These are phyloP conservation scores for Arabis hirsuta DNA, from an alignment of 345 rosid genomes.

Conservation along the genomic window DNA sequence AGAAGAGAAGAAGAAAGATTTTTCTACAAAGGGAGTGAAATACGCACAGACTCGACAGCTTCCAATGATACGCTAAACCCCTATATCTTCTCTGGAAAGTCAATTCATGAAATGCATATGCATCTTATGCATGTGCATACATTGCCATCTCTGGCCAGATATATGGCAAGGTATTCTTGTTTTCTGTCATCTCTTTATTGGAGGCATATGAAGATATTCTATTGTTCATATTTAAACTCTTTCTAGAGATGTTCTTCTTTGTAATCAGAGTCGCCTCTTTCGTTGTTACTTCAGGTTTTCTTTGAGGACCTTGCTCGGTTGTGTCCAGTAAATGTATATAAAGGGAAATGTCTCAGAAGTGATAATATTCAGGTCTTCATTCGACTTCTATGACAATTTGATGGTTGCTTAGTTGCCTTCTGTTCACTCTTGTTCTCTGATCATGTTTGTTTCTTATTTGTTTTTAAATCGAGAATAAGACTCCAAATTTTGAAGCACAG, in stretches of 20 bases:
- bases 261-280: conserved; percentile 12
- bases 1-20: conserved; percentile 65
- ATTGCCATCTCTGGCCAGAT: conserved; percentile 56
- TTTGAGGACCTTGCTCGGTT: conserved; percentile 67
- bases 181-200: neutral
- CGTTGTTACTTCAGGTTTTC: conserved; percentile 58
- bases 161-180: conserved; percentile 65
- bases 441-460: neutral
- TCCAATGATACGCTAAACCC: conserved; percentile 36
- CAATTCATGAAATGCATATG: conserved; percentile 63
- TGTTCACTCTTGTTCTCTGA: neutral
- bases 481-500: neutral
- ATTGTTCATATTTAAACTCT: neutral
- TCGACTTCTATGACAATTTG: conserved; percentile 2
- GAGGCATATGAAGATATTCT: neutral
- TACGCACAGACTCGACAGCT: conserved; percentile 59
- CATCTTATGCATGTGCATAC: conserved; percentile 74
- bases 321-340: conserved; percentile 53
- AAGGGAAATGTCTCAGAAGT: conserved; percentile 42
- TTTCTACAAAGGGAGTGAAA: conserved; percentile 56
- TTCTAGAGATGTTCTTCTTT: neutral
- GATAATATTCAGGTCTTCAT: conserved; percentile 29
- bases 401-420: conserved; percentile 1
- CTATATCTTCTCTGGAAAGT: conserved; percentile 57
- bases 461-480: neutral